phyloP scores from a whole-genome alignment of 306 rosid genomes.

The Psophocarpus tetragonolobus region DNA sequence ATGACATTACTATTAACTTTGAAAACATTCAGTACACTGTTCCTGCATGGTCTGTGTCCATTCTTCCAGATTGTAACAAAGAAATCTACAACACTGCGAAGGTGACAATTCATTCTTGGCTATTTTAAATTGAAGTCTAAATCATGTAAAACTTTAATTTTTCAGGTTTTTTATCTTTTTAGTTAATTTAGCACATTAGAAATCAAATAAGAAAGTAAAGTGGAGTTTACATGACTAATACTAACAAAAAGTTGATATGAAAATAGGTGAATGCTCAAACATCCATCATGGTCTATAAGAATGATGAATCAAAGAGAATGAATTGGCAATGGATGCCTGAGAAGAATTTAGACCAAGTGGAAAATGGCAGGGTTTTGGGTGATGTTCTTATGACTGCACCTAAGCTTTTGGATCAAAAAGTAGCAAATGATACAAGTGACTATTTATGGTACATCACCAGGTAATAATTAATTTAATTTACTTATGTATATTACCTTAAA shows the following conservation, averaged over 20 bases:
- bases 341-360: neutral
- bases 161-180: no score
- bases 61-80: conserved; percentile 33
- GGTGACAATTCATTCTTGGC: no score
- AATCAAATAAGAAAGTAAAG: neutral
- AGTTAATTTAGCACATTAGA: no score
- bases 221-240: neutral
- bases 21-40: conserved; percentile 10
- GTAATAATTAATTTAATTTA: neutral
- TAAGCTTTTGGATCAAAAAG: conserved; percentile 40
- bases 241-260: neutral
- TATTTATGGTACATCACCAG: conserved; percentile 47
- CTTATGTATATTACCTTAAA: neutral
- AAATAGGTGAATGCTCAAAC: conserved; percentile 41
- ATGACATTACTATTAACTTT: conserved; percentile 30
- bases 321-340: conserved; percentile 40
- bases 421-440: conserved; percentile 40
- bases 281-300: conserved; percentile 16
- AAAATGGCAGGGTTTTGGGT: neutral
- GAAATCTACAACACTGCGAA: conserved; percentile 51
- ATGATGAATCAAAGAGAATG: neutral
- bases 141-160: no score
- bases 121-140: no score
- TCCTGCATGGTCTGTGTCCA: conserved; percentile 49
- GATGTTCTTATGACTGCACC: neutral